A percentile compares a stretch with the other conserved stretches of the same genome.
Evolutionary conservation across 108 stramenopile species (phyloP).

Genomic region (Fistulifera pelliculosa): DNA sequence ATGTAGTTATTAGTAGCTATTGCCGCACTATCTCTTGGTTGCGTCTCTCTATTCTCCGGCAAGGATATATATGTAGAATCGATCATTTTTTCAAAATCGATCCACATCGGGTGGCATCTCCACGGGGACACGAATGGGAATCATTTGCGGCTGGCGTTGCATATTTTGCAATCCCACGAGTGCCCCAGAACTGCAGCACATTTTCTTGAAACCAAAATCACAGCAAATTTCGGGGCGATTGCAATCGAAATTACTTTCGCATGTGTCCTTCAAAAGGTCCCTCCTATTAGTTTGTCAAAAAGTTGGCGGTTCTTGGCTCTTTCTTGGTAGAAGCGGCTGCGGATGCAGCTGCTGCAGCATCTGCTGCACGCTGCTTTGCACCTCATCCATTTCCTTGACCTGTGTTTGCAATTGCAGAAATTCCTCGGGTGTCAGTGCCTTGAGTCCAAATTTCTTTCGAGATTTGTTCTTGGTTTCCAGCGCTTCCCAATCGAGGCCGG

Average conservation of each 20-base stretch:
- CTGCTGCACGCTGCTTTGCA: conserved; percentile 23
- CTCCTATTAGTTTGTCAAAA: conserved; percentile 63
- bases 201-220: conserved; percentile 78
- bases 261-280: conserved; percentile 55
- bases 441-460: conserved; percentile 65
- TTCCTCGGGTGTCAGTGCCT: conserved; percentile 67
- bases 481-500: conserved; percentile 26
- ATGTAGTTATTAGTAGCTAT: too few species aligned
- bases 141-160: conserved; percentile 13
- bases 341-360: conserved; percentile 1
- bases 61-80: too few species aligned
- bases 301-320: conserved; percentile 25
- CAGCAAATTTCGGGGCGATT: conserved; percentile 72
- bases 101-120: too few species aligned
- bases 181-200: conserved; percentile 52
- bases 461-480: conserved; percentile 55
- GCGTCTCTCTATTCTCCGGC: too few species aligned
- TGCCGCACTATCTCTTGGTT: too few species aligned
- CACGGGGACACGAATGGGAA: conserved; percentile 6
- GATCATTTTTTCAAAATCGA: too few species aligned
- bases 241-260: conserved; percentile 76
- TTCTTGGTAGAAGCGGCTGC: conserved; percentile 12
- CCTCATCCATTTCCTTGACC: conserved; percentile 37
- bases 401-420: conserved; percentile 52
- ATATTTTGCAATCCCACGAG: conserved; percentile 7